Evolutionary conservation across 2,329 filamentous ascomycete species (phyloP), one percentile per base, ranked within the genome.

Genomic region (Chalara sp.): DNA sequence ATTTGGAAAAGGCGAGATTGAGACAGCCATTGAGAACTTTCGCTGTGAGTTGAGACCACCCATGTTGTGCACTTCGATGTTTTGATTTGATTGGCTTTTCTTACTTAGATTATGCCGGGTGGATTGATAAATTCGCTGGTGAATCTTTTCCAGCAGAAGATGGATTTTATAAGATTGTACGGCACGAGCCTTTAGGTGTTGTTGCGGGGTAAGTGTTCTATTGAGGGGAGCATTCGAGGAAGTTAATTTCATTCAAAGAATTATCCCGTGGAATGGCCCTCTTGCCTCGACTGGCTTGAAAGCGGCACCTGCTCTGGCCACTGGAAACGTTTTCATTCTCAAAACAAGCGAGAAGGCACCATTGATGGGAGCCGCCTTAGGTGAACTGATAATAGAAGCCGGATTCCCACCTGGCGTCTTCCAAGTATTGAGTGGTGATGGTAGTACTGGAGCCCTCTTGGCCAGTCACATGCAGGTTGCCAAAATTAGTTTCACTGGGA

Each of bases 291-390:
- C 76, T 21, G 62, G 64, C 66, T 66, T 74, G 42, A 84, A 84
- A 64, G 65, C 81, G 31, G 80, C 78, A 2, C 78, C 80, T 0
- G 80, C 80, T 0, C 67, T 85, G 33, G 79, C 77, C 0, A 75
- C 76, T 0, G 80, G 80, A 1, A 81, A 81, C 61, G 72, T 72
- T 13, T 73, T 84, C 37, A 49, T 52, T 12, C 8, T 49, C 29
- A 52, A 52, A 44, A 6, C 50, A 13, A n/a, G 7, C 28, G 76
- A 50, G 33, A 53, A 50, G 32, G 78, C 80, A 0, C 81, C 81
- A 0, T 64, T 86, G 45, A 65, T 69, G 39, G 68, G 71, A 32
- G 63, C 80, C 48, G 78, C 76, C 53, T 68, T 78, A 50, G 71
- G 66, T 48, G 10, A 11, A 10, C 35, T 48, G 6, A 44, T 54